Conservation (phyloP, 1,284 basidiomycete genomes). For the Apiotrichum mycotoxinovorans region DNA sequence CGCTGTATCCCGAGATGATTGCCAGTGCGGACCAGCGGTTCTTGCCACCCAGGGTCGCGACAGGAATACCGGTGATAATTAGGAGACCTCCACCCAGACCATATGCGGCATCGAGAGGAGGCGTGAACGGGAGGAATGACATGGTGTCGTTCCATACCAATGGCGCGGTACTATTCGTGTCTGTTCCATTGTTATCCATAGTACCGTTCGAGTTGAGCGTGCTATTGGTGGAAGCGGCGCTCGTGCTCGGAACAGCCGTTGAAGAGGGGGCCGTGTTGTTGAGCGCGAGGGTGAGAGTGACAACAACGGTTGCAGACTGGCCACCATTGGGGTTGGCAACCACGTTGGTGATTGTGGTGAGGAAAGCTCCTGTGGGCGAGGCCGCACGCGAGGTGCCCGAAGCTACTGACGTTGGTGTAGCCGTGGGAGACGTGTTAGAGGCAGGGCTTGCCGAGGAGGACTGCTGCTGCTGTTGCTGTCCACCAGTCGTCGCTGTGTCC, state of each 20-base stretch:
- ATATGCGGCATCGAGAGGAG: conserved; percentile 80
- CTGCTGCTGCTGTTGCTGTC: background rate
- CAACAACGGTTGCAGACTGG: background rate
- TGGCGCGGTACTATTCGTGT: conserved; percentile 18
- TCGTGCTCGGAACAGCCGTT: too few species aligned
- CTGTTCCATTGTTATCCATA: conserved; percentile 11
- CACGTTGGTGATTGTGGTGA: conserved; percentile 38
- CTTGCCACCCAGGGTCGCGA: conserved; percentile 86
- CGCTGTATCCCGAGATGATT: conserved; percentile 81
- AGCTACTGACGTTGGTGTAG: background rate
- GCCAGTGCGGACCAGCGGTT: conserved; percentile 95
- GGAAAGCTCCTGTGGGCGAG: background rate
- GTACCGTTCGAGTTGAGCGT: conserved; percentile 1
- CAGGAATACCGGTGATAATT: conserved; percentile 82
- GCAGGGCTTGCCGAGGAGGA: background rate
- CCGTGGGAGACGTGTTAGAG: background rate
- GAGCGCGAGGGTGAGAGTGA: conserved; percentile 26
- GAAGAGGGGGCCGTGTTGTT: too few species aligned
- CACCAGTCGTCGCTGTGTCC: background rate
- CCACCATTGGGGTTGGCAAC: conserved; percentile 22
- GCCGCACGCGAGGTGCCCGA: background rate
- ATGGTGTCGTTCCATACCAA: conserved; percentile 42
- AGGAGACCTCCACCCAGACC: conserved; percentile 82
- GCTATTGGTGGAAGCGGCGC: background rate
- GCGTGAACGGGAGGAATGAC: conserved; percentile 53